A percentile compares a stretch with the other conserved stretches of the same genome.
Evolutionary conservation across 1,139 yeast species (phyloP).

Genomic region (Pneumocystis jirovecii): DNA sequence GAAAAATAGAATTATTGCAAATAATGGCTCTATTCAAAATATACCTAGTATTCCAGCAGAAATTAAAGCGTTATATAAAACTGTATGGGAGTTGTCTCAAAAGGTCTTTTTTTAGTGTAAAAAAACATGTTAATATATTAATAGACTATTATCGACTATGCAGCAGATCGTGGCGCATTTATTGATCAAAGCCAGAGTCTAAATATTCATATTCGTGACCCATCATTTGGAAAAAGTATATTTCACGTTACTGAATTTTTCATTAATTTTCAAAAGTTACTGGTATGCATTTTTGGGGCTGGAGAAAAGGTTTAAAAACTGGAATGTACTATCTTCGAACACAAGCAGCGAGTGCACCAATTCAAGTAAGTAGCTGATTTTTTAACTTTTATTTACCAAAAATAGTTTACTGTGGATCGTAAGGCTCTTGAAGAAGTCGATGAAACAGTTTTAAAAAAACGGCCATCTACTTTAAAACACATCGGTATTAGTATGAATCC

Average conservation of each 20-base stretch:
- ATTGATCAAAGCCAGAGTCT: slow-evolving; percentile 90
- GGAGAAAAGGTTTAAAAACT: slow-evolving; percentile 93
- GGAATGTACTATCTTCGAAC: slow-evolving; percentile 96
- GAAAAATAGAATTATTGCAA: slow-evolving; percentile 65
- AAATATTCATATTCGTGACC: slow-evolving; percentile 71
- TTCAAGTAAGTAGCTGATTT: slow-evolving; percentile 19
- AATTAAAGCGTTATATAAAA: slow-evolving; percentile 65
- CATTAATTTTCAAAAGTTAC: slow-evolving; percentile 33
- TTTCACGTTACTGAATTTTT: background rate
- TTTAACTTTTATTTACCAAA: background rate
- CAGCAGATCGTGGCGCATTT: slow-evolving; percentile 86
- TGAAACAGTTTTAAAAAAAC: slow-evolving; percentile 21
- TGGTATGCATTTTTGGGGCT: slow-evolving; percentile 94
- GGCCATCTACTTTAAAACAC: slow-evolving; percentile 14
- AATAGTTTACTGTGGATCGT: slow-evolving; percentile 69
- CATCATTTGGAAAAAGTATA: slow-evolving; percentile 61
- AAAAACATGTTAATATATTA: background rate
- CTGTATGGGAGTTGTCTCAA: slow-evolving; percentile 95
- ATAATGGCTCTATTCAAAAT: slow-evolving; percentile 75
- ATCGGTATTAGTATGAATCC: slow-evolving; percentile 20
- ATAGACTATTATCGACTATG: slow-evolving; percentile 70
- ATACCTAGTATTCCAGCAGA: slow-evolving; percentile 65
- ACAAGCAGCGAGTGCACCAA: slow-evolving; percentile 88
- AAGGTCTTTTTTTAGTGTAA: slow-evolving; percentile 21
- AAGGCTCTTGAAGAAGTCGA: slow-evolving; percentile 27